Percentiles rank a stretch among this genome's conserved stretches.
Evolutionary conservation across 2,329 filamentous ascomycete genomes (phyloP).

Genomic region (Penicillium sumatraense): DNA sequence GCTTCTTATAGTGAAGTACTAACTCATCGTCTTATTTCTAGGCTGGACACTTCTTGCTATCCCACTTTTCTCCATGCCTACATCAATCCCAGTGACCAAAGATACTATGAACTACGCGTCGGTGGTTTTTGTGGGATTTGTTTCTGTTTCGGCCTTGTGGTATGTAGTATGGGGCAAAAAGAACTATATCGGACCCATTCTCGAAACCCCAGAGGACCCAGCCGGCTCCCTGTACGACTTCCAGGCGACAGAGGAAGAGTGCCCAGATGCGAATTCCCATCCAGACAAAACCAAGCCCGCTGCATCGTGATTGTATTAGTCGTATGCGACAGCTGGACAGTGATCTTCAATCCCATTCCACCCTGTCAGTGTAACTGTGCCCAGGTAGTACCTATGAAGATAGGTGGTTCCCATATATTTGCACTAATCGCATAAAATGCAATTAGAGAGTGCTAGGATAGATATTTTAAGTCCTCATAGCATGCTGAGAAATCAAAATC

Average conservation of each 20-base stretch:
- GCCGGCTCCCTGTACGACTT: neutral
- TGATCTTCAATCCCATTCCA: neutral
- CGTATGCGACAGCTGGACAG: neutral
- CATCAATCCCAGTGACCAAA: conserved; percentile 57
- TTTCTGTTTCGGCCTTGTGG: conserved; percentile 55
- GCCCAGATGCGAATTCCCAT: neutral
- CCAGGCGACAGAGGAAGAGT: neutral
- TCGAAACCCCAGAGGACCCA: neutral
- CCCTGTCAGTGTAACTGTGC: too few relatives aligned
- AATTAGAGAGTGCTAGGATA: too few relatives aligned
- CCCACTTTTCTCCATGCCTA: conserved; percentile 62
- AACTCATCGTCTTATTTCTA: neutral
- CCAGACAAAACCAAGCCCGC: neutral
- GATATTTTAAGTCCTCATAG: too few relatives aligned
- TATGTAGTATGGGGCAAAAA: conserved; percentile 37
- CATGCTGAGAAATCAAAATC: too few relatives aligned
- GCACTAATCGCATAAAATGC: too few relatives aligned
- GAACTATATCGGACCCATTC: neutral
- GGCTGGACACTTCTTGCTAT: conserved; percentile 68
- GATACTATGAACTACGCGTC: conserved; percentile 62
- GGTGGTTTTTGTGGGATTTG: conserved; percentile 62
- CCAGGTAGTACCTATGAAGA: too few relatives aligned
- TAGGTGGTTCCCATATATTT: too few relatives aligned
- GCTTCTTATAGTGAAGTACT: too few relatives aligned
- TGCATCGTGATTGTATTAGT: neutral